Conservation (phyloP, 1,139 yeast genomes). For the Suhomyces chickasaworum region DNA sequence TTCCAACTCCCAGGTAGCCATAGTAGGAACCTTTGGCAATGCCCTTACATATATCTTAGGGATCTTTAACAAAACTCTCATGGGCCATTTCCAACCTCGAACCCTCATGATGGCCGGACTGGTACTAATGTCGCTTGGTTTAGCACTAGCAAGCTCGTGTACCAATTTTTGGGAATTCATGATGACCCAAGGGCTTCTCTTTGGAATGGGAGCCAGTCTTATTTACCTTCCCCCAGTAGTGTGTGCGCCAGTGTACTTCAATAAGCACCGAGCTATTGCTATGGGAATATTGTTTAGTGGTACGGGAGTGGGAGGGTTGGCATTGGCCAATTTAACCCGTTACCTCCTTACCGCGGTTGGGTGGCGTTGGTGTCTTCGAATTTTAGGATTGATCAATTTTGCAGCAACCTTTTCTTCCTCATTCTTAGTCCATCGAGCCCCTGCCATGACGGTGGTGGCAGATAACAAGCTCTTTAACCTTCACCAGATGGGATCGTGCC, state of each 20-base stretch:
- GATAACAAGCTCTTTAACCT: constrained; percentile 17
- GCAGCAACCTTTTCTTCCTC: constrained; percentile 21
- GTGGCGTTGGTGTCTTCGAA: constrained; percentile 44
- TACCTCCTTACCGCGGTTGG: constrained; percentile 32
- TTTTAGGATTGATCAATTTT: constrained; percentile 32
- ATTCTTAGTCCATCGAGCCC: constrained; percentile 20
- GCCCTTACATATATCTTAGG: constrained; percentile 32
- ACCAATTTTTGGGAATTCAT: constrained; percentile 31
- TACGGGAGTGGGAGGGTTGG: constrained; percentile 45
- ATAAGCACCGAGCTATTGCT: constrained; percentile 40
- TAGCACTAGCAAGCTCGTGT: constrained; percentile 29
- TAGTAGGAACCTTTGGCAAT: constrained; percentile 33
- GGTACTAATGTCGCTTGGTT: constrained; percentile 28
- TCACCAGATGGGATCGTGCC: constrained; percentile 21
- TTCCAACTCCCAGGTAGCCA: constrained; percentile 30
- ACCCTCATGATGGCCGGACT: constrained; percentile 30
- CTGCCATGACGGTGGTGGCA: not conserved
- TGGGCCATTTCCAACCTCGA: constrained; percentile 22
- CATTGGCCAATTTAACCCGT: constrained; percentile 37
- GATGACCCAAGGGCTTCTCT: constrained; percentile 40
- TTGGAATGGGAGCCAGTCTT: constrained; percentile 41
- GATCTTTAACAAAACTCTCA: constrained; percentile 26
- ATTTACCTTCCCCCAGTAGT: constrained; percentile 44
- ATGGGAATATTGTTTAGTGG: constrained; percentile 46
- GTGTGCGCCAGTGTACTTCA: constrained; percentile 42